Evolutionary conservation across 257 asterid species (phyloP).

Genomic region (Solanum microdontum): DNA sequence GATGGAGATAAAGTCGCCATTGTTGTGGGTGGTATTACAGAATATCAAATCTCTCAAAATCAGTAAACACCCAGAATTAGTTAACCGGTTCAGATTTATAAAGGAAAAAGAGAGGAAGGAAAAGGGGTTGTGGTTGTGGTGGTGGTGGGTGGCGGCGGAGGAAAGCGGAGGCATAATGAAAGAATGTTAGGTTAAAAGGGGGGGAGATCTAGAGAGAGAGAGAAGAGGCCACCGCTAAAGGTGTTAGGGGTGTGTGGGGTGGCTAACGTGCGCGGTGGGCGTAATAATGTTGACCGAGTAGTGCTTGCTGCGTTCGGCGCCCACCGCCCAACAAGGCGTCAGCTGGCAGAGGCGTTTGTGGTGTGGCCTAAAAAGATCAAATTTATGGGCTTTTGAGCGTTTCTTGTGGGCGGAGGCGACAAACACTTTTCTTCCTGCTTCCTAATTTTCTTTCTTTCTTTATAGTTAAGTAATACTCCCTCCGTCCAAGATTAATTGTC

Average conservation of each 20-base stretch:
- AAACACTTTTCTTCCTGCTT: neutral
- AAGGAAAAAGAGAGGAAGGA: too few species aligned
- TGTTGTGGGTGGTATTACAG: too few species aligned
- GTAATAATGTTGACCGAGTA: neutral
- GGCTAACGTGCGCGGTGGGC: constrained; percentile 66
- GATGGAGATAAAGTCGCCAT: too few species aligned
- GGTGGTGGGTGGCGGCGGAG: constrained; percentile 20
- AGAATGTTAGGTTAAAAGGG: constrained; percentile 40
- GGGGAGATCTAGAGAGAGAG: constrained; percentile 32
- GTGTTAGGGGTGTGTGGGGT: constrained; percentile 12
- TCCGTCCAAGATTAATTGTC: too few species aligned
- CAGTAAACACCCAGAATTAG: too few species aligned
- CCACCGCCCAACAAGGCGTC: neutral
- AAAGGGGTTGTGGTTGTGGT: too few species aligned
- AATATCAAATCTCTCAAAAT: too few species aligned
- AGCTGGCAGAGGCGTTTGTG: neutral
- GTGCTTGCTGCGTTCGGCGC: neutral
- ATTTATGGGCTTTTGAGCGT: neutral
- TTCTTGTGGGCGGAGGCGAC: neutral
- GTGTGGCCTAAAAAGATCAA: neutral
- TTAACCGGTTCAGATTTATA: too few species aligned
- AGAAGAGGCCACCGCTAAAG: constrained; percentile 58
- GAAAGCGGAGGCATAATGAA: constrained; percentile 43
- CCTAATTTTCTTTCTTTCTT: neutral
- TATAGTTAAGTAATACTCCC: neutral